Conservation (phyloP, 2,329 filamentous ascomycete genomes). For the Fusarium nurragi region DNA sequence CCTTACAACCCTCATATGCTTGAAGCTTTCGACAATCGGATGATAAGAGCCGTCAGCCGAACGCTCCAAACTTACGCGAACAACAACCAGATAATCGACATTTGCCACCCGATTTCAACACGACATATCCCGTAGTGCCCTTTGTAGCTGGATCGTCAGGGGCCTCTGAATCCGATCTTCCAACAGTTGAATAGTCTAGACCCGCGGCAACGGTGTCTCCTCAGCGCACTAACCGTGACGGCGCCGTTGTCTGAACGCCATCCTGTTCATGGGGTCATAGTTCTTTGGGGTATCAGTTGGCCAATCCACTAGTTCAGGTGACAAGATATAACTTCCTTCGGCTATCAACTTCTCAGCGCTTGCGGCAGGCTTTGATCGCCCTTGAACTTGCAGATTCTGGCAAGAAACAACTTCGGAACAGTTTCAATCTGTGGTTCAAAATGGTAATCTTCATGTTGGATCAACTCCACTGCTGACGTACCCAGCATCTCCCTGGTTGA, state of each 20-base stretch:
- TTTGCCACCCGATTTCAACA: conserved; percentile 18
- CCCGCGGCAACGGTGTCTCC: conserved; percentile 31
- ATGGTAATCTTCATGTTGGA: conserved; percentile 11
- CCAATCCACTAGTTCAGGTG: conserved; percentile 27
- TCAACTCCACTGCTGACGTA: conserved; percentile 39
- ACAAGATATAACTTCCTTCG: conserved; percentile 5
- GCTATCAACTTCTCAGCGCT: neutral
- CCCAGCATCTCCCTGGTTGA: conserved; percentile 25
- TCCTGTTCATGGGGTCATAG: conserved; percentile 20
- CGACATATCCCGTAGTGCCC: conserved; percentile 31
- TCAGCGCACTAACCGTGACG: conserved; percentile 28
- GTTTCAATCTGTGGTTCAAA: conserved; percentile 8
- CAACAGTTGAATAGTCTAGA: conserved; percentile 32
- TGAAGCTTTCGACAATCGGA: conserved; percentile 29
- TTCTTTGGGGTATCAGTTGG: conserved; percentile 2
- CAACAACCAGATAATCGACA: conserved; percentile 10
- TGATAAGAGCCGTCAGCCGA: conserved; percentile 15
- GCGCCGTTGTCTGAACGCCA: conserved; percentile 30
- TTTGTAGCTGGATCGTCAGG: conserved; percentile 31
- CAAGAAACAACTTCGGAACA: conserved; percentile 16
- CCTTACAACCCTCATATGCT: conserved; percentile 21
- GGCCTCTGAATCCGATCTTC: conserved; percentile 9
- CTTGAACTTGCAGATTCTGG: neutral
- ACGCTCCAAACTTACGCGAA: conserved; percentile 7
- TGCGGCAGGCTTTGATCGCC: conserved; percentile 2